Evolutionary conservation across 192 early-diverging fungal genomes (phyloP).

Genomic region (Dissophora globulifera): DNA sequence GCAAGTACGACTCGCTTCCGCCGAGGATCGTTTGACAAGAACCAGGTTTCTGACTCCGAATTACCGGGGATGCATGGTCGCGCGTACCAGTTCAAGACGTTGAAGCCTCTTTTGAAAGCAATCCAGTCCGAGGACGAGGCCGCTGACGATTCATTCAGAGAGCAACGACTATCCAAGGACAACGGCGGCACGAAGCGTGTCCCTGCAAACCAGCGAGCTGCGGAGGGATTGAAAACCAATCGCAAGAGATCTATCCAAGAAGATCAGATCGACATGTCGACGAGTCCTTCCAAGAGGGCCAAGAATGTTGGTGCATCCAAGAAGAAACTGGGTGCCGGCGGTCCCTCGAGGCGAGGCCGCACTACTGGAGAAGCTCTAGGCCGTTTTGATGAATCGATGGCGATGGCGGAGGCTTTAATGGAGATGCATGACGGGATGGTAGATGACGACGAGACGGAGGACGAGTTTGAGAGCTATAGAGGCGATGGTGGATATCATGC

Average conservation of each 20-base stretch:
- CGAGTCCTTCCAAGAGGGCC: not conserved
- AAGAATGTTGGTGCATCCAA: not conserved
- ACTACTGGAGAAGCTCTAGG: not conserved
- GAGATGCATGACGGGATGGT: constrained; percentile 1
- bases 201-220: not conserved
- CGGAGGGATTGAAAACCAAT: not conserved
- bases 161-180: not conserved
- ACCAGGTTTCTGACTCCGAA: not conserved
- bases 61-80: not conserved
- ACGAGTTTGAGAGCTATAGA: not conserved
- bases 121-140: not conserved
- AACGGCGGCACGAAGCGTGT: not conserved
- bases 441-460: not conserved
- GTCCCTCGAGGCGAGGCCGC: not conserved
- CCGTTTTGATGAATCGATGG: not conserved
- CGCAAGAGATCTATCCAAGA: constrained; percentile 1
- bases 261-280: not conserved
- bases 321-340: no score
- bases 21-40: not conserved
- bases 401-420: not conserved
- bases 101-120: constrained; percentile 14
- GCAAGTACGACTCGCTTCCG: not conserved
- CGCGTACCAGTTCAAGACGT: constrained; percentile 2
- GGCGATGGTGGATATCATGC: not conserved
- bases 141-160: not conserved